Base-by-base conservation (phyloP, 129 eudicot species). In the Glebionis coronaria region DNA sequence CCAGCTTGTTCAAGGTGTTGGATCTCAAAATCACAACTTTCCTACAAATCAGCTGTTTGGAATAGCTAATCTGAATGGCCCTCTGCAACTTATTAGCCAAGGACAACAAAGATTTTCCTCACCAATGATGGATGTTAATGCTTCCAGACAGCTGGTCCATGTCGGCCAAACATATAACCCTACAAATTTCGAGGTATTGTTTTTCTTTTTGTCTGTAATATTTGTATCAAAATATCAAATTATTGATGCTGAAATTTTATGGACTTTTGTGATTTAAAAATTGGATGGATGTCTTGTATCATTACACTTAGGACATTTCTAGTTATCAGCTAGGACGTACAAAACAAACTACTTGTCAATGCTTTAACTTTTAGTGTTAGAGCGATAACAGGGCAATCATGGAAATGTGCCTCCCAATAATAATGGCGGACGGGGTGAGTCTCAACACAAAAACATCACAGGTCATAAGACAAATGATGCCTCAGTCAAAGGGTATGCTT, bases 401-500 rank as follows among this genome's bases (percentile, higher is more conserved):
- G 82, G 82, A 72, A 83, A 78, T 13, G 42, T 19, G 47, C 67
- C 56, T 76, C 76, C 73, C 44, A 69, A 61, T 57, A 47, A 29
- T 38, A 76, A 56, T 57, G 65, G 61, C 9, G 62, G 38, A 44
- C 73, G 85, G 75, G 51, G 65, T 7, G 71, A 67, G 23, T 20
- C 77, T 78, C 91, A 64, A 47, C 67, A 58, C 80, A 84, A 73
- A 64, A 90, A 82, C 58, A 82, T 80, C 69, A 58, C 40, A 60
- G 80, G 80, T 56, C 73, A 81, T 61, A 77, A 60, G 44, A 77
- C 69, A 44, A 71, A 51, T 52, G 88, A 82, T 31, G 74, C 73
- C 63, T 85, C 83, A 16, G 79, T 72, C 27, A 64, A 70, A 51
- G 88, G 95, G 95, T 83, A 79, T 45, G 71, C 52, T 70, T 44